These are phyloP conservation scores for Termitomyces sp. DNA, from an alignment of 768 basidiomycete species.

Conservation along the genomic window DNA sequence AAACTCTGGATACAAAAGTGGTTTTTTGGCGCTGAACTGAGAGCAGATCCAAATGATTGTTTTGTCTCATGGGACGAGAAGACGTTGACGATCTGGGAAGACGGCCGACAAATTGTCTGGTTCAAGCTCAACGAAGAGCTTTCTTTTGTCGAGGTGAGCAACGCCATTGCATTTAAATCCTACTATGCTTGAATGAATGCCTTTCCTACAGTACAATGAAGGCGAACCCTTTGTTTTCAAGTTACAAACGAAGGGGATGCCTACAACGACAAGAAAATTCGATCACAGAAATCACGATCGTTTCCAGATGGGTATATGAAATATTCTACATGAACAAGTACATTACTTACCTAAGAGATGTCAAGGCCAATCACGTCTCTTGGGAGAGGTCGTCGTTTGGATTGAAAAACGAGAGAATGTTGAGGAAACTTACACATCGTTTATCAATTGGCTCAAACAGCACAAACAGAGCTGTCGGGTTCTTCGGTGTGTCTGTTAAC, in stretches of 20 bases:
- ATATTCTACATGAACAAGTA: not conserved
- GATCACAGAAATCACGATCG: not conserved
- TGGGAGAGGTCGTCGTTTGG: conserved; percentile 17
- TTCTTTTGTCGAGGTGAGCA: not conserved
- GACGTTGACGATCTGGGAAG: not conserved
- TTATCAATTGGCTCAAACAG: conserved; percentile 10
- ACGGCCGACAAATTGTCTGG: not conserved
- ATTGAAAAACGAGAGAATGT: conserved; percentile 10
- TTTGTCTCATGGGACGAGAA: not conserved
- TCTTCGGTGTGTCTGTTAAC: conserved; percentile 3
- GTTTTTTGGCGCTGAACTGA: not conserved
- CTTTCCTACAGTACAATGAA: not conserved
- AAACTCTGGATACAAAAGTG: conserved; percentile 1
- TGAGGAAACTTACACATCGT: not conserved
- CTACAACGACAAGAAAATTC: no score
- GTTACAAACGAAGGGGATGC: not conserved
- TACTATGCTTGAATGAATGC: not conserved
- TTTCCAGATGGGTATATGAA: conserved; percentile 7
- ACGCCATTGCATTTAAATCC: not conserved
- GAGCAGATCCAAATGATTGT: not conserved
- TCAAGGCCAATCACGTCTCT: conserved; percentile 6
- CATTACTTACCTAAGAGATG: not conserved
- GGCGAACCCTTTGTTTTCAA: not conserved
- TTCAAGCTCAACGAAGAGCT: not conserved
- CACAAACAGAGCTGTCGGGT: not conserved